Evolutionary conservation across 179 eudicot genomes (phyloP), one percentile per base, ranked within the genome.

Genomic region (Camellia oleifera): DNA sequence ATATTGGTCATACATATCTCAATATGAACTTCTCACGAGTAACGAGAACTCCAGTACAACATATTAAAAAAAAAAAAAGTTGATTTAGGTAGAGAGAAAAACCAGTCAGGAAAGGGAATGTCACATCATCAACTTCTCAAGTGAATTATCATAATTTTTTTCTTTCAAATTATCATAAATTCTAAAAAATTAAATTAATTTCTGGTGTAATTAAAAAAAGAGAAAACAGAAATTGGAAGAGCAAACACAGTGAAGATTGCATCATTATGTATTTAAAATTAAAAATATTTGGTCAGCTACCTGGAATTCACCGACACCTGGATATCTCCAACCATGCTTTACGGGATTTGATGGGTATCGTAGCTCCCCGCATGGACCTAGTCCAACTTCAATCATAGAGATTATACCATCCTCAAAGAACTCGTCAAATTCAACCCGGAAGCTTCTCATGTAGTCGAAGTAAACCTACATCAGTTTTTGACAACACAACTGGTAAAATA

Each of bases 381-480:
- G 91, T 79, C 98, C 99, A 84, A 95, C 82, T 88, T 87, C 92
- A 82, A 95, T 85, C 93, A 91, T 89, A 66, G 98, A 89, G 81
- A 95, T 89, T 53, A 87, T 77, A 78, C 91, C 92, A 81, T 92
- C 93, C 82, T 87, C 92, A 79, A 95, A 95, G 76, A 84, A 89
- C 60, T 91, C 91, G 74, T 89, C 91, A 86, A 94, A 94, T 86
- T 94, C 95, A 57, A 87, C 88, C 44, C 99, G 90, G 83, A 95
- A 95, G 91, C 99, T 95, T 90, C 99, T 92, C 99, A 95, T 95
- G 86, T 85, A 95, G 81, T 95, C 99, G 84, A 91, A 95, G 85
- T 95, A 95, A 82, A 95, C 99, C 99, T 95, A 88, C 81, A 85
- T 46, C 77, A 82, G 70, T 73, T 75, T 32, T 79, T 78, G 56